Percentiles rank a stretch among this genome's conserved stretches.
Conservation (phyloP, 805 yeast species). For the Nakazawaea wyomingensis region DNA sequence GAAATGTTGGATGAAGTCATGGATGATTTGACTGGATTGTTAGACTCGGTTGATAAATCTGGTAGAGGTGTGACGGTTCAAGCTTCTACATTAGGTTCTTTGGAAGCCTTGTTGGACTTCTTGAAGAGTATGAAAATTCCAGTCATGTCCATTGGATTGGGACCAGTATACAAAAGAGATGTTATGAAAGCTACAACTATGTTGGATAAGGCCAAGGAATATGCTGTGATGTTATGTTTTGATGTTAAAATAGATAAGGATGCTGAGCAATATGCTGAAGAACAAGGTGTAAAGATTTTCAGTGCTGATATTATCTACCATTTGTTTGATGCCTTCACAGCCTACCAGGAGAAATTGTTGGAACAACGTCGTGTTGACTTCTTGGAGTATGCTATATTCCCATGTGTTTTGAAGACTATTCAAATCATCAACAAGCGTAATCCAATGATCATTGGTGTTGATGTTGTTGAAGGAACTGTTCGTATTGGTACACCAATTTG, state of each 20-base stretch:
- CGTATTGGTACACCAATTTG: constrained; percentile 93
- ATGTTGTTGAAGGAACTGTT: constrained; percentile 85
- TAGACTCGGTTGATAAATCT: constrained; percentile 90
- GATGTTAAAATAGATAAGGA: constrained; percentile 97
- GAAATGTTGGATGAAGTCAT: constrained; percentile 96
- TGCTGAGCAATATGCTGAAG: constrained; percentile 96
- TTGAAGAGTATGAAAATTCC: constrained; percentile 98
- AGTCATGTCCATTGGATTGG: constrained; percentile 96
- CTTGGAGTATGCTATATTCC: constrained; percentile 86
- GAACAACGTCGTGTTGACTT: constrained; percentile 89
- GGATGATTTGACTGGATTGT: constrained; percentile 94
- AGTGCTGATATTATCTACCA: constrained; percentile 96
- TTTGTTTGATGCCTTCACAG: constrained; percentile 90
- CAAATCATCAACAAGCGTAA: constrained; percentile 97
- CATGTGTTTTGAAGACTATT: constrained; percentile 89
- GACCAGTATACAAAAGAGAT: constrained; percentile 97
- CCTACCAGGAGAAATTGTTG: constrained; percentile 80
- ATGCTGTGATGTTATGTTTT: constrained; percentile 96
- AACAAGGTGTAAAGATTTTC: constrained; percentile 87
- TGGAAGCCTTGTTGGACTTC: constrained; percentile 96
- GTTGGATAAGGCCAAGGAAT: constrained; percentile 95
- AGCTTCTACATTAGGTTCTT: constrained; percentile 96
- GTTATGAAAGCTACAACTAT: constrained; percentile 96
- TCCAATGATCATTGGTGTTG: constrained; percentile 99
- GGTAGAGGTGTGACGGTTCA: constrained; percentile 98